Conservation (phyloP, 768 basidiomycete species). For the Leccinum boreale region DNA sequence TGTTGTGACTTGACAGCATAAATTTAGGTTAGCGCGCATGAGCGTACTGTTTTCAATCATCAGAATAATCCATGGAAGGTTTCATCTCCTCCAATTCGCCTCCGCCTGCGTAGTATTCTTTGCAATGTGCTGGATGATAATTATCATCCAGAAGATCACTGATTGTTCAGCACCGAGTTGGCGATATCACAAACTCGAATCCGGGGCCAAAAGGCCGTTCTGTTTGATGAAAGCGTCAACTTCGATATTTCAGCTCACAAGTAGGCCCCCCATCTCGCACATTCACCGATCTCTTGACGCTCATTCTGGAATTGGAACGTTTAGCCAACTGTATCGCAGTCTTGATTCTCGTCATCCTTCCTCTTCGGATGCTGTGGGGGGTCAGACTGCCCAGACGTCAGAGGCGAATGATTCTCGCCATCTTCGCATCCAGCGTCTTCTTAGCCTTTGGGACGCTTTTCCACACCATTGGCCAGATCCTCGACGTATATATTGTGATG, state of each 20-base stretch:
- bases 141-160: slow-evolving; percentile 6
- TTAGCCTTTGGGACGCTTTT: slow-evolving; percentile 15
- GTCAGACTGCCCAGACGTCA: slow-evolving; percentile 18
- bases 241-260: background rate
- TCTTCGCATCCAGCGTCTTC: slow-evolving; percentile 18
- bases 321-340: background rate
- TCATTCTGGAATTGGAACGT: background rate
- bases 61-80: slow-evolving; percentile 5
- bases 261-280: background rate
- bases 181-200: background rate
- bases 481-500: background rate
- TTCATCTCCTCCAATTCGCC: background rate
- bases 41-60: slow-evolving; percentile 20
- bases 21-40: slow-evolving; percentile 13
- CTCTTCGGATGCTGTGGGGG: slow-evolving; percentile 20
- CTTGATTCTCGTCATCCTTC: background rate
- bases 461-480: slow-evolving; percentile 1
- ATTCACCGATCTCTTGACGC: background rate
- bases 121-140: slow-evolving; percentile 1
- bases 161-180: background rate
- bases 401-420: slow-evolving; percentile 20
- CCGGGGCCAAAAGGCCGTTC: background rate
- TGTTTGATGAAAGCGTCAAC: background rate
- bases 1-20: background rate
- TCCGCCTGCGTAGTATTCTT: slow-evolving; percentile 7